A percentile compares a stretch with the other conserved stretches of the same genome.
Conservation (phyloP, 1,284 basidiomycete genomes). For the Porphyrellus sp. region DNA sequence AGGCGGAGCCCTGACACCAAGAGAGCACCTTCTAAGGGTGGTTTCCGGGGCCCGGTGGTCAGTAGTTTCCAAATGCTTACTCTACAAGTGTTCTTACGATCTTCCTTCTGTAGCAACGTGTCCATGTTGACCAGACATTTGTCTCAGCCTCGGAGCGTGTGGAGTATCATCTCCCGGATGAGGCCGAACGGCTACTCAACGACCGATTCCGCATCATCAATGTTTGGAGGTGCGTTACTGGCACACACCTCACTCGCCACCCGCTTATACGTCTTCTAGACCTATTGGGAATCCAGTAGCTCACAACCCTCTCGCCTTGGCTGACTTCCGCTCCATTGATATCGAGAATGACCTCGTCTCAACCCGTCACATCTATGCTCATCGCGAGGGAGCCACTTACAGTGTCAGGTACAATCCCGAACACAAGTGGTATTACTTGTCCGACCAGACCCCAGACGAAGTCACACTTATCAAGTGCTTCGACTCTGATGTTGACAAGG, state of each 20-base stretch:
- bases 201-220: conserved; percentile 52
- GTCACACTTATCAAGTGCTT: conserved; percentile 49
- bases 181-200: conserved; percentile 40
- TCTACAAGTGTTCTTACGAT: background rate
- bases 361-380: conserved; percentile 11
- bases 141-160: conserved; percentile 40
- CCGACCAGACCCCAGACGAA: conserved; percentile 40
- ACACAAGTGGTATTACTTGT: conserved; percentile 51
- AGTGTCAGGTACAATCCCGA: conserved; percentile 35
- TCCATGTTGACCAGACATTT: conserved; percentile 48
- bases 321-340: conserved; percentile 21
- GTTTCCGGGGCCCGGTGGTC: conserved; percentile 35
- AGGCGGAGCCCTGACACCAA: conserved; percentile 28
- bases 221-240: conserved; percentile 41
- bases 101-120: conserved; percentile 12
- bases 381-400: conserved; percentile 16
- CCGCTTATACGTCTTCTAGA: conserved; percentile 8
- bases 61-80: conserved; percentile 5
- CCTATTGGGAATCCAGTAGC: conserved; percentile 45
- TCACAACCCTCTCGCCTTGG: conserved; percentile 19
- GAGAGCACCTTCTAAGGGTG: conserved; percentile 3
- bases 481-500: conserved; percentile 40
- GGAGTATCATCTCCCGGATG: conserved; percentile 37
- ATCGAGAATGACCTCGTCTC: conserved; percentile 15
- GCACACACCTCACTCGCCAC: background rate